Evolutionary conservation across 2,329 filamentous ascomycete genomes (phyloP), one percentile per base, ranked within the genome.

Genomic region (Hymenoscyphus linearis): DNA sequence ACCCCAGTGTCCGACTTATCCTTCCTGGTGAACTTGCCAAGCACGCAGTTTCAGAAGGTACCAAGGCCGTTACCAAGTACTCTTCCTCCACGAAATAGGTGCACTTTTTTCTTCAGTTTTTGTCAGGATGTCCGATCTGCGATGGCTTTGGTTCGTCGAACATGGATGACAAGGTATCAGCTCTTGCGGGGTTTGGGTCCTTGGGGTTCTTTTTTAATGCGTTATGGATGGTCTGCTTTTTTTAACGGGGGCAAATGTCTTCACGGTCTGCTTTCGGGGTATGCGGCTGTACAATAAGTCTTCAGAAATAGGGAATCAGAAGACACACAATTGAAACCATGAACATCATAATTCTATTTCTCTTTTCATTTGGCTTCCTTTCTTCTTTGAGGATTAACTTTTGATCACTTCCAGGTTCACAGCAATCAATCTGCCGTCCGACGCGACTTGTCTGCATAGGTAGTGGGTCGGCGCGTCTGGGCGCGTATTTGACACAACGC

Each of bases 11-110:
- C 72, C 90, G 95, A 70, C 87, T 99, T 66, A 99, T 99, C 80
- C 89, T 99, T 59, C 95, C 95, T 54, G 95, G 95, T 82, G 95
- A 99, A 83, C 86, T 99, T 72, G 95, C 95, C 78, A 99, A 99
- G 89, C 95, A 99, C 82, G 95, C 95, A 71, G 95, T 99, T 55
- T 99, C 95, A 73, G 95, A 99, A 83, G 95, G 95, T 76, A 99
- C 95, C 78, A 99, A 99, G 91, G 95, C 95, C 62, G 95, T 99
- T 72, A 99, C 95, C 85, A 99, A 99, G 88, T 99, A 98, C 87
- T 98, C 93, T 71, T 97, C 93, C 64, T 97, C 93, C 76, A 95
- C 93, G 80, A 99, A 98, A 91, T 98, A 96, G 86, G 80, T 66
- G 31, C 66, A 69, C 70, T 73, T 74, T 74, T 78, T 79, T 76